Evolutionary conservation across 345 rosid genomes (phyloP), one percentile per base, ranked within the genome.

Genomic region (Eucalyptus pauciflora): DNA sequence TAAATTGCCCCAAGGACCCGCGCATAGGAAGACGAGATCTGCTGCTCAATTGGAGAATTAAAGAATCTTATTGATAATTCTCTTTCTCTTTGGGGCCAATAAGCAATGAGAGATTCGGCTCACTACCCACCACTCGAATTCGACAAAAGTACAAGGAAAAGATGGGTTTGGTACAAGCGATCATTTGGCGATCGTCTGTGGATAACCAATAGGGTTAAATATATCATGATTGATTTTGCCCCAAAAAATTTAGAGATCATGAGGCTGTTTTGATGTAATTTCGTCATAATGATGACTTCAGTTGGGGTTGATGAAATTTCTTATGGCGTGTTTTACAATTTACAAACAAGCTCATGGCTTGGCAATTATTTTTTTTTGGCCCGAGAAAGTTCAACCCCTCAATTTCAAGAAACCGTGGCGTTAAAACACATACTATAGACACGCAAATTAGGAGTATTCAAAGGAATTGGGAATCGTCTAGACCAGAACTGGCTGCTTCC

Each of bases 401-500:
- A 12, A 29, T 62, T 27, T 62, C 1, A 62, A 62, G 31, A 62
- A 62, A 62, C 3, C 8, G 0, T 3, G n/a, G 7, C 7, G 3
- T 12, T 60, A 60, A 5, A 27, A 60, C 4, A 0, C 14, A 29
- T 27, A 12, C 7, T 60, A 25, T 60, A 60, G 16, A 60, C 4
- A 18, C 4, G 0, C 56, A 52, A 7, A 52, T 18, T 7, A 52
- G 0, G 10, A 52, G 56, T 7, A 2, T 51, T 17, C 54, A 7
- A 51, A 51, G 54, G 20, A 51, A 51, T 51, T 51, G 0, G 4
- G 54, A 51, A 17, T 51, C 9, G 1, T 52, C 4, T 1, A 0
- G 8, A 52, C 0, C 56, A 3, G 2, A 52, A 52, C 0, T 17
- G 2, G 24, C 4, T 52, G 0, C 9, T 18, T 52, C 56, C 10